A percentile compares a stretch with the other conserved stretches of the same genome.
phyloP scores from a whole-genome alignment of 371 early-diverging fungal genomes.

The Phascolomyces articulosus region DNA sequence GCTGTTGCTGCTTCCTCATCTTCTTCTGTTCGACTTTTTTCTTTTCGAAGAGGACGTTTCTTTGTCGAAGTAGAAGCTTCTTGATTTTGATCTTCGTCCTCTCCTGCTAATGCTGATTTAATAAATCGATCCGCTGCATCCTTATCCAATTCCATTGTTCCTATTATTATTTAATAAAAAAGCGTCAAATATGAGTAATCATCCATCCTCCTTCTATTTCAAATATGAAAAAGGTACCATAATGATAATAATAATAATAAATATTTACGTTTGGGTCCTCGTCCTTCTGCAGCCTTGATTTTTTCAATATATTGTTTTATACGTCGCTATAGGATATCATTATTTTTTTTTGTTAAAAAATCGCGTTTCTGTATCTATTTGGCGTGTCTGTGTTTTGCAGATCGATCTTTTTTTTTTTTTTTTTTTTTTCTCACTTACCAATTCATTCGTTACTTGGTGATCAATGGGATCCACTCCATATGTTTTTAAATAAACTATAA shows the following conservation, averaged over 20 bases:
- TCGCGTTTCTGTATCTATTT: too few species aligned
- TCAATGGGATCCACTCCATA: conserved; percentile 51
- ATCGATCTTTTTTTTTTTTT: too few species aligned
- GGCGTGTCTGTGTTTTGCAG: too few species aligned
- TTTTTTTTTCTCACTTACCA: too few species aligned
- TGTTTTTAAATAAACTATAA: conserved; percentile 56
- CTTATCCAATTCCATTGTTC: conserved; percentile 52
- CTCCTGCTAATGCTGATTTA: conserved; percentile 41
- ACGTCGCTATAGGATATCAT: conserved; percentile 53
- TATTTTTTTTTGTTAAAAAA: too few species aligned
- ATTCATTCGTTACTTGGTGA: conserved; percentile 54
- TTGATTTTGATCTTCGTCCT: neutral
- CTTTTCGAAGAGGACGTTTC: neutral
- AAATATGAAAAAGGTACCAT: too few species aligned
- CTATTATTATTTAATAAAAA: conserved; percentile 19
- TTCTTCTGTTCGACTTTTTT: neutral
- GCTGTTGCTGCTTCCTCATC: conserved; percentile 1
- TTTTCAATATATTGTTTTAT: conserved; percentile 54
- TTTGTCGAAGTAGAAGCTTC: neutral
- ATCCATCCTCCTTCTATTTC: too few species aligned
- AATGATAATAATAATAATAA: too few species aligned
- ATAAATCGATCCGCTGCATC: conserved; percentile 61
- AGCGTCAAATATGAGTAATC: neutral
- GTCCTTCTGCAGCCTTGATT: conserved; percentile 44
- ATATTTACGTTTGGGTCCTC: conserved; percentile 38